Evolutionary conservation across 2,329 filamentous ascomycete species (phyloP).

Genomic region (Aspergillus texensis): DNA sequence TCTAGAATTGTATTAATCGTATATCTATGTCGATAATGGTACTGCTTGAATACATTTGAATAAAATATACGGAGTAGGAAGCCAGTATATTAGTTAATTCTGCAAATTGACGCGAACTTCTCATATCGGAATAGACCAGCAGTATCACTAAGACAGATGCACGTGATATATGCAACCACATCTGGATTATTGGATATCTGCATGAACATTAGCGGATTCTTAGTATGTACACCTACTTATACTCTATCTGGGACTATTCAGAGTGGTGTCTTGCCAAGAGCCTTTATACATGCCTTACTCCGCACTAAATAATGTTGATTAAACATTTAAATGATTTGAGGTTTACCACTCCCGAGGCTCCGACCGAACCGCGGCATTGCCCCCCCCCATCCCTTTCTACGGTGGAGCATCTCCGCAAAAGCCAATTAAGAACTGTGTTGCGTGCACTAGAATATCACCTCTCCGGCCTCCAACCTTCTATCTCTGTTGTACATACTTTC

Average conservation of each 20-base stretch:
- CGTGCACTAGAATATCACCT: not conserved
- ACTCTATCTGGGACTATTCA: not conserved
- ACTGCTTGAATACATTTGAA: no score
- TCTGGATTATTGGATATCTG: not conserved
- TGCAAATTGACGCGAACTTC: no score
- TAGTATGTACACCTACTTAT: not conserved
- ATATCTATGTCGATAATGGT: not conserved
- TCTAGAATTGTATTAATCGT: not conserved
- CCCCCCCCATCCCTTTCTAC: not conserved
- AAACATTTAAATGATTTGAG: not conserved
- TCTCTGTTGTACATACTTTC: not conserved
- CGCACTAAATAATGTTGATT: not conserved
- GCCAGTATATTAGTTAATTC: no score
- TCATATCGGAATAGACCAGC: no score
- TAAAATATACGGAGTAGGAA: no score
- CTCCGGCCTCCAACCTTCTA: not conserved
- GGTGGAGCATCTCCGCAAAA: slow-evolving; percentile 4
- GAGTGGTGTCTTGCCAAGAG: not conserved
- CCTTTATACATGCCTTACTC: not conserved
- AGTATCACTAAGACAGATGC: not conserved
- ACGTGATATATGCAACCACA: not conserved
- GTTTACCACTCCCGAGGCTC: not conserved
- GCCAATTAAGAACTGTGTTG: not conserved
- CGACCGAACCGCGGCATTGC: not conserved
- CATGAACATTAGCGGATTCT: not conserved